phyloP scores from a whole-genome alignment of 768 basidiomycete genomes.

The Obba rivulosa region DNA sequence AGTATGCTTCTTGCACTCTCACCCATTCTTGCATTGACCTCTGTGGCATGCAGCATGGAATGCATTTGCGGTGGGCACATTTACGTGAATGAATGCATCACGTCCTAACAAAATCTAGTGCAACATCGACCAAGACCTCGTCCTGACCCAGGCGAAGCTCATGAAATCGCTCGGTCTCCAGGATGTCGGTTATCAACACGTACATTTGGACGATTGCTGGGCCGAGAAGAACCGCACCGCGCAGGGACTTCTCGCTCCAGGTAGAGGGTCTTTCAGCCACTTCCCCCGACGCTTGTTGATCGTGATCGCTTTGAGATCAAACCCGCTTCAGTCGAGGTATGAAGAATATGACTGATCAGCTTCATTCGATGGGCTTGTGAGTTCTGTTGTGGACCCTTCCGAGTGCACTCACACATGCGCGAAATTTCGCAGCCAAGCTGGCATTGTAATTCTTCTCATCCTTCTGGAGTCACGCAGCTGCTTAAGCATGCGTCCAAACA shows the following conservation, averaged over 20 bases:
- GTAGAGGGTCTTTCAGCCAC: constrained; percentile 24
- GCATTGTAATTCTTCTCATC: constrained; percentile 42
- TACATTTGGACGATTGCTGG: constrained; percentile 65
- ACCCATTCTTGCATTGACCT: background rate
- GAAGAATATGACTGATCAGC: constrained; percentile 46
- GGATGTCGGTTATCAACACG: constrained; percentile 53
- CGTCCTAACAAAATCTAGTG: constrained; percentile 39
- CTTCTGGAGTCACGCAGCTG: background rate
- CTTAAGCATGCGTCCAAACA: constrained; percentile 13
- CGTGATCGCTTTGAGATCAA: constrained; percentile 33
- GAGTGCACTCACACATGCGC: no score
- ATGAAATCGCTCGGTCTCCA: constrained; percentile 50
- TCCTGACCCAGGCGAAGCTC: constrained; percentile 43
- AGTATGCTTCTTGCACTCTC: constrained; percentile 35
- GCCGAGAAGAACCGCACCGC: constrained; percentile 49
- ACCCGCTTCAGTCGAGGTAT: constrained; percentile 53
- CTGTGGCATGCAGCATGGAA: constrained; percentile 50
- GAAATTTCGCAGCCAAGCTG: constrained; percentile 46
- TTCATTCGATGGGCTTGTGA: constrained; percentile 54
- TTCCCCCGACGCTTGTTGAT: background rate
- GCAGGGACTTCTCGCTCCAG: constrained; percentile 48
- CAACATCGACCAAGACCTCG: constrained; percentile 49
- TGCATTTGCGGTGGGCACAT: constrained; percentile 50
- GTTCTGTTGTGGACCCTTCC: constrained; percentile 15
- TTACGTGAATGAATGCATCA: background rate